phyloP scores from a whole-genome alignment of 2,329 filamentous ascomycete genomes.

The Neonectria magnoliae region DNA sequence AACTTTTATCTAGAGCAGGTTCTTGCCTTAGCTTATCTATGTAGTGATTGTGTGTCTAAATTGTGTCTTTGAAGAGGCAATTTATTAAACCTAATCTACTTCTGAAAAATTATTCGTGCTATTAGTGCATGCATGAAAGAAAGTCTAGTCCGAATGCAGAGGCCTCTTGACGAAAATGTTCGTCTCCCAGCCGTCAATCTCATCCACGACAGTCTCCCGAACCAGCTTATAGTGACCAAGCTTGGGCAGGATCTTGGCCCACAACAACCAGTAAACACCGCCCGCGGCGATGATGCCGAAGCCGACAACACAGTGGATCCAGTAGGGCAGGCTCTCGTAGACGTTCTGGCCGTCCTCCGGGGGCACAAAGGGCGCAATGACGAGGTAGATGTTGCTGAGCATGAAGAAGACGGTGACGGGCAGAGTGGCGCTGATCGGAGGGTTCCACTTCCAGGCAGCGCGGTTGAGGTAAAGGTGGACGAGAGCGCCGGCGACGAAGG shows the following conservation, averaged over 20 bases:
- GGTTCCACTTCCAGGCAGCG: constrained; percentile 60
- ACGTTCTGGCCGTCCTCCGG: constrained; percentile 62
- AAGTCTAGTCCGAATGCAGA: background rate
- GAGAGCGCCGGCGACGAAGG: constrained; percentile 63
- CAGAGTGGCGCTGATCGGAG: constrained; percentile 63
- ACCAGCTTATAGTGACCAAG: constrained; percentile 66
- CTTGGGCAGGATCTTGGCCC: constrained; percentile 62
- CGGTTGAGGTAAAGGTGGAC: constrained; percentile 63
- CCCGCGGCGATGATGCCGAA: constrained; percentile 64
- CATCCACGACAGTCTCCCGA: constrained; percentile 63
- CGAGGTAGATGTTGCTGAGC: constrained; percentile 68
- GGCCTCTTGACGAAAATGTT: constrained; percentile 62
- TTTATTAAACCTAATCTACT: background rate
- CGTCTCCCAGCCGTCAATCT: constrained; percentile 71
- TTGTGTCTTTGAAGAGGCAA: background rate
- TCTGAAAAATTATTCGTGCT: background rate
- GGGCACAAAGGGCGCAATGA: constrained; percentile 67
- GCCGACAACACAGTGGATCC: constrained; percentile 66
- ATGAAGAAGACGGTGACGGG: constrained; percentile 68
- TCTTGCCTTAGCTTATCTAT: background rate
- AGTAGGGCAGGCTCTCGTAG: constrained; percentile 65
- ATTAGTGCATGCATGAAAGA: background rate
- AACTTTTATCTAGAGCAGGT: background rate
- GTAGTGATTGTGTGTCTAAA: background rate
- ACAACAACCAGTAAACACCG: constrained; percentile 65